A percentile compares a stretch with the other conserved stretches of the same genome.
These are phyloP conservation scores for Macrotyloma uniflorum DNA, from an alignment of 306 rosid species.

Conservation along the genomic window DNA sequence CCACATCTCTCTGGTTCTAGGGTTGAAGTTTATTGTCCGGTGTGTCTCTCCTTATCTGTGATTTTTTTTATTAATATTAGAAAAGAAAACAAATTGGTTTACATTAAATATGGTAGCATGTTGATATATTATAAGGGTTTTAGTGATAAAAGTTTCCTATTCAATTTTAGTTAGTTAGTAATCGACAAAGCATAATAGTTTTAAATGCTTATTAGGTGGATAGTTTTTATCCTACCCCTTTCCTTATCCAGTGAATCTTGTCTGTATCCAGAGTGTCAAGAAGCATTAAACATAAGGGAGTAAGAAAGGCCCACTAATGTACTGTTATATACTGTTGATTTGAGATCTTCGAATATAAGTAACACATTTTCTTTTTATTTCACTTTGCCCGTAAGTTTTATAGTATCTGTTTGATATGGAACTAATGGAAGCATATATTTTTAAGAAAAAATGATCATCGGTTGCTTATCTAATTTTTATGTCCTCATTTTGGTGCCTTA, in stretches of 20 bases:
- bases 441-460: background rate
- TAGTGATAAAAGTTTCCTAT: background rate
- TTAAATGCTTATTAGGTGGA: background rate
- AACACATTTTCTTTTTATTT: background rate
- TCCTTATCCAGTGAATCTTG: too few relatives aligned
- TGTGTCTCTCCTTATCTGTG: background rate
- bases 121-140: background rate
- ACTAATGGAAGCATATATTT: background rate
- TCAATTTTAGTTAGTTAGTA: background rate
- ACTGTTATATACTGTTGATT: background rate
- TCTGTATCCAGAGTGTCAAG: background rate
- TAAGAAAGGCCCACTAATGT: background rate
- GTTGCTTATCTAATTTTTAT: background rate
- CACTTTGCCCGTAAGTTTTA: slow-evolving; percentile 7
- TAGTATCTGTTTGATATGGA: background rate
- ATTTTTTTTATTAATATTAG: background rate
- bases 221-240: background rate
- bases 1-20: background rate
- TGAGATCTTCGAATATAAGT: background rate
- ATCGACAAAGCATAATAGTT: background rate
- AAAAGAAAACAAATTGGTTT: background rate
- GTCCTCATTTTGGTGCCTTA: slow-evolving; percentile 16
- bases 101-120: background rate
- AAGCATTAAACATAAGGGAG: background rate
- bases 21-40: background rate